These are phyloP conservation scores for Xerocomellus dryophilus DNA, from an alignment of 768 basidiomycete species.

Conservation along the genomic window DNA sequence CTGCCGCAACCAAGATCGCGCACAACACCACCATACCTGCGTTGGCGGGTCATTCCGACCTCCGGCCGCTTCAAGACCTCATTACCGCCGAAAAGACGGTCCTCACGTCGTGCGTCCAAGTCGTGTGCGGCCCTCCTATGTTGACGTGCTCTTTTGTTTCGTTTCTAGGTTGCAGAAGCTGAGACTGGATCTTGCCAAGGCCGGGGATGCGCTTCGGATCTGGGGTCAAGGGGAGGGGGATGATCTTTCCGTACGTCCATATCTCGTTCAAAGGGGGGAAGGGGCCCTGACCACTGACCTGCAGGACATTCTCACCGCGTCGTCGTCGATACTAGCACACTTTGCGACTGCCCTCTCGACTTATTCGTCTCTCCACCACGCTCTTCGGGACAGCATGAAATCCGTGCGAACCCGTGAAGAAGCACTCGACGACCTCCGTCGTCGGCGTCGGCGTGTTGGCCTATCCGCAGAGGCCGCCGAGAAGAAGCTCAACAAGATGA, in stretches of 20 bases:
- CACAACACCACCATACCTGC: constrained; percentile 84
- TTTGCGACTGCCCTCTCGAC: constrained; percentile 64
- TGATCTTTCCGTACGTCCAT: constrained; percentile 62
- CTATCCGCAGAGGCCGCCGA: constrained; percentile 80
- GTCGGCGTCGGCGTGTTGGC: constrained; percentile 61
- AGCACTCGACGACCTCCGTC: constrained; percentile 69
- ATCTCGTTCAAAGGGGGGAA: neutral
- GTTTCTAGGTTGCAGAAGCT: constrained; percentile 57
- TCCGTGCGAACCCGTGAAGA: constrained; percentile 83
- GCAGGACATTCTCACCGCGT: constrained; percentile 74
- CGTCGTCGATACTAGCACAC: constrained; percentile 61
- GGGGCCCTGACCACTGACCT: neutral
- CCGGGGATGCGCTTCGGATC: constrained; percentile 64
- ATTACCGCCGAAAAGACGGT: constrained; percentile 88
- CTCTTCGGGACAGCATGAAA: constrained; percentile 68
- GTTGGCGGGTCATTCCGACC: constrained; percentile 69
- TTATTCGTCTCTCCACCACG: constrained; percentile 68
- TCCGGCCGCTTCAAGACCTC: constrained; percentile 80
- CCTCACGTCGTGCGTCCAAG: constrained; percentile 57
- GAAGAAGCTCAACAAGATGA: constrained; percentile 88
- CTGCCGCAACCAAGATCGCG: constrained; percentile 77
- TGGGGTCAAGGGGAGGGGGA: constrained; percentile 85
- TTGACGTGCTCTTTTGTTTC: neutral
- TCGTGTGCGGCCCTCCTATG: neutral
- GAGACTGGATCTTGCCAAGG: constrained; percentile 60